Evolutionary conservation across 768 basidiomycete genomes (phyloP), one percentile per base, ranked within the genome.

Genomic region (Boletus vermiculosoides): DNA sequence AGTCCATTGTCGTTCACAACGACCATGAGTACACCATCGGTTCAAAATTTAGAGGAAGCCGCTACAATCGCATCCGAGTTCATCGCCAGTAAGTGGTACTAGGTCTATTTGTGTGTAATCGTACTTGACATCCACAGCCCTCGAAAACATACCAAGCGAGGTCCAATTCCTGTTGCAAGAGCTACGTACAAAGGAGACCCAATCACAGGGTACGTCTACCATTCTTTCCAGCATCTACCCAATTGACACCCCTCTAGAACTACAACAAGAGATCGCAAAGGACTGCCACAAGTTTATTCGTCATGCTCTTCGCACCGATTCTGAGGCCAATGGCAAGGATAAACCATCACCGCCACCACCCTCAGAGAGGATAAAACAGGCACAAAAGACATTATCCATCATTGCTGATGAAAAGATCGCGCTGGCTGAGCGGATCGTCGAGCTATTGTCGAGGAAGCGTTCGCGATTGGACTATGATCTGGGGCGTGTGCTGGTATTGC

Each of bases 61-160:
- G 79, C 80, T 6, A 62, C 71, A 16, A 74, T 82, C 42, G 78
- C 81, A 23, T 73, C 79, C 22, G 80, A 81, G 58, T 81, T 76
- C 60, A 76, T 81, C 15, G 71, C 74, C 10, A 80, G 80, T 80
- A 45, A 66, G 81, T 67, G 4, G 3, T 40, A 12, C n/a, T 16
- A 6, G 8, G 2, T 36, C 11, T 3, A 40, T 34, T 4, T n/a
- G 6, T 37, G 28, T 45, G 11, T n/a, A 18, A 31, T 39, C 33
- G 11, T 30, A 23, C 18, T 41, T 40, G 49, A 25, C 13, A 13
- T 31, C 20, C 30, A 18, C 60, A 81, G 80, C 78, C 50, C 73
- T 81, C 20, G 80, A 81, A 55, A 81, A 81, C 59, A 68, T 81
- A 56, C 80, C 80, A 1, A 75, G 73, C 33, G 80, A 81, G 64